Evolutionary conservation across 2,329 filamentous ascomycete genomes (phyloP).

Genomic region (Cladosporium cucumerinum): DNA sequence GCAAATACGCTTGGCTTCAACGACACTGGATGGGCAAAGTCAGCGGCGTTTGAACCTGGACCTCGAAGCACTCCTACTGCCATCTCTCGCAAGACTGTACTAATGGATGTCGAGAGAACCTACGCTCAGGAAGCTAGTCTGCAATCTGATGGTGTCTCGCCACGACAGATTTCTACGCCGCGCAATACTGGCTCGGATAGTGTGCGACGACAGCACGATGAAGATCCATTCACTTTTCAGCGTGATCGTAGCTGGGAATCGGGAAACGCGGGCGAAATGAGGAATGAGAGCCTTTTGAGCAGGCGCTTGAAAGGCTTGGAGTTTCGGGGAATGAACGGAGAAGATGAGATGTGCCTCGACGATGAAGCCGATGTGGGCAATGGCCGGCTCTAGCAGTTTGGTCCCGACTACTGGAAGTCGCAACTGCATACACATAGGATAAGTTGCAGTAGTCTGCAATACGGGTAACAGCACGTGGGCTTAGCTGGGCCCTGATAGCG

Average conservation of each 20-base stretch:
- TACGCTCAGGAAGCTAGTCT: slow-evolving; percentile 25
- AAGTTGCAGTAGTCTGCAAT: not conserved
- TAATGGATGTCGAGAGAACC: slow-evolving; percentile 16
- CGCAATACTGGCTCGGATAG: slow-evolving; percentile 21
- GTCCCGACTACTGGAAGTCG: not conserved
- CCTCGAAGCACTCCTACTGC: not conserved
- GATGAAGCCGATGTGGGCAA: not conserved
- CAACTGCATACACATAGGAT: not conserved
- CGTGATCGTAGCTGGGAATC: slow-evolving; percentile 49
- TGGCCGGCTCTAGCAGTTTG: not conserved
- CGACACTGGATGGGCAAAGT: not conserved
- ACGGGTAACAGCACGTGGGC: not conserved
- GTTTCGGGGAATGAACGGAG: not conserved
- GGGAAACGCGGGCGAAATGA: slow-evolving; percentile 40
- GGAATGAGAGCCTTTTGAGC: slow-evolving; percentile 60
- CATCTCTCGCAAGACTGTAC: not conserved
- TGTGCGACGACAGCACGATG: slow-evolving; percentile 18
- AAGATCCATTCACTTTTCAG: slow-evolving; percentile 28
- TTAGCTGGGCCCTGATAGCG: not conserved
- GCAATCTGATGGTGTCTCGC: slow-evolving; percentile 27
- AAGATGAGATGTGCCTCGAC: not conserved
- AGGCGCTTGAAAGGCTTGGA: slow-evolving; percentile 62
- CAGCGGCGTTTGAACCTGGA: not conserved
- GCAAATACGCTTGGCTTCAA: slow-evolving; percentile 14
- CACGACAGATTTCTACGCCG: slow-evolving; percentile 21